These are phyloP conservation scores for Paramecium sonneborni DNA, from an alignment of 73 alveolate species.

Conservation along the genomic window DNA sequence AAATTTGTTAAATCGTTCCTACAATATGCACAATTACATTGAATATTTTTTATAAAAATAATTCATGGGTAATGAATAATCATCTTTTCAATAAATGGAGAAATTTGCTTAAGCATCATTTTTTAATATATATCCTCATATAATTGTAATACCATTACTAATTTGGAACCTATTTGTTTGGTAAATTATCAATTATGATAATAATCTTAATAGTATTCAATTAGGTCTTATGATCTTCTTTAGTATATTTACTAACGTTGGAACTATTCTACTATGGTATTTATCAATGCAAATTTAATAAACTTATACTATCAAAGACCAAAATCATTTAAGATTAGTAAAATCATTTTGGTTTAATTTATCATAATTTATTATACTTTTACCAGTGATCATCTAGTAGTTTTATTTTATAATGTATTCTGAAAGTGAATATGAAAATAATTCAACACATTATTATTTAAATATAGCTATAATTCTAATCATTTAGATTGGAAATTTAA, in stretches of 20 bases:
- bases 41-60: conserved; percentile 22
- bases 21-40: conserved; percentile 30
- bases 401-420: not conserved
- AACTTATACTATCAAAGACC: not conserved
- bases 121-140: conserved; percentile 31
- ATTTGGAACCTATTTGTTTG: not conserved
- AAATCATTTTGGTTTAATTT: conserved; percentile 46
- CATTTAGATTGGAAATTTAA: not conserved
- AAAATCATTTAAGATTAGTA: conserved; percentile 4
- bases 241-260: not conserved
- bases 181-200: not conserved
- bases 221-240: not conserved
- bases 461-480: not conserved
- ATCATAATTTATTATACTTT: not conserved
- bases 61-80: conserved; percentile 4
- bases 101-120: not conserved
- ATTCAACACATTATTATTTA: not conserved
- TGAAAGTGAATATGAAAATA: not conserved
- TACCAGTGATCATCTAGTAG: not conserved
- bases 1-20: conserved; percentile 18
- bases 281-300: not conserved
- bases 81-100: not conserved
- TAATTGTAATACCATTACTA: not conserved
- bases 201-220: no score
- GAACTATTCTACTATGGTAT: not conserved